phyloP scores from a whole-genome alignment of 192 early-diverging fungal species.

The Gonapodya sp. region DNA sequence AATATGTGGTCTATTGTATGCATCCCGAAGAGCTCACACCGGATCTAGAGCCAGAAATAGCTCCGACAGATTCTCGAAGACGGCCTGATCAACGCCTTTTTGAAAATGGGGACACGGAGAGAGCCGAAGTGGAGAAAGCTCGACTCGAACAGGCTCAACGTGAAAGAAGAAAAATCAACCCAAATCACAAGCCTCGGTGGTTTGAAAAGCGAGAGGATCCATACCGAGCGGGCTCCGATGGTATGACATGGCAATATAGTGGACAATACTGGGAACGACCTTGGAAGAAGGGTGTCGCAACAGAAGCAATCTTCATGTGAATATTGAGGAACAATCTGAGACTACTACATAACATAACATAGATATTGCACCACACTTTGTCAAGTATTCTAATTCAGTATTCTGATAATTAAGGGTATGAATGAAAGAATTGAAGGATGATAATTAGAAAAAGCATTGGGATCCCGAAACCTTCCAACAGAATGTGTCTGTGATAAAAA shows the following conservation, averaged over 20 bases:
- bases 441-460: too few species aligned
- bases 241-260: slow-evolving; percentile 10
- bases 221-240: background rate
- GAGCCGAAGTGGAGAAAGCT: background rate
- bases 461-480: too few species aligned
- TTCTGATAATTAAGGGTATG: too few species aligned
- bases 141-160: slow-evolving; percentile 1
- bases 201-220: slow-evolving; percentile 2
- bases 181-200: background rate
- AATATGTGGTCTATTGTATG: background rate
- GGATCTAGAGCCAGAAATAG: slow-evolving; percentile 14
- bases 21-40: background rate
- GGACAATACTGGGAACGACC: slow-evolving; percentile 1
- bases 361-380: background rate
- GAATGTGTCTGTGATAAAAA: too few species aligned
- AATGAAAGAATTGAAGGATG: too few species aligned
- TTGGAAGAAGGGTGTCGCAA: background rate
- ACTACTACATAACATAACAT: background rate
- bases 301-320: background rate
- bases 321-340: background rate
- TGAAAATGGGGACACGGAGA: background rate
- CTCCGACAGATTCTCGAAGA: background rate
- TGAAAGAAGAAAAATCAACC: background rate
- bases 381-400: background rate
- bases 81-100: slow-evolving; percentile 6